These are phyloP conservation scores for Hypsizygus marmoreus DNA, from an alignment of 768 basidiomycete genomes.

Conservation along the genomic window DNA sequence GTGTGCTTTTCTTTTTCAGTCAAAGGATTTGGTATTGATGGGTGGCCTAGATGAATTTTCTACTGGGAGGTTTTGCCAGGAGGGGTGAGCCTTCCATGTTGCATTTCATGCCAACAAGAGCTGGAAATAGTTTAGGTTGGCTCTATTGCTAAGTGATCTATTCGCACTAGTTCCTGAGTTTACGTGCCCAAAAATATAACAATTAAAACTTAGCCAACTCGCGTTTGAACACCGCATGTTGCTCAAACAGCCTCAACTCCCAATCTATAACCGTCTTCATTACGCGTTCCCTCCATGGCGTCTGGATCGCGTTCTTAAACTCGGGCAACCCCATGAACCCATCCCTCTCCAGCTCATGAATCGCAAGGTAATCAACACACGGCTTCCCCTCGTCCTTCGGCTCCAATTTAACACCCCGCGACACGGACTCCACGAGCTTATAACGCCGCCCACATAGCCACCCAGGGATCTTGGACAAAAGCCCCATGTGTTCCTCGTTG, in stretches of 20 bases:
- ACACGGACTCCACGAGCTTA: constrained; percentile 17
- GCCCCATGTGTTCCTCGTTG: constrained; percentile 28
- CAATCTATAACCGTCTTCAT: constrained; percentile 2
- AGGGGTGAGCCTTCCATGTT: no score
- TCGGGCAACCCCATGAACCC: constrained; percentile 13
- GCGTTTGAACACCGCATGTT: constrained; percentile 6
- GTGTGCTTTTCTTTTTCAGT: no score
- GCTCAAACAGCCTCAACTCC: constrained; percentile 13
- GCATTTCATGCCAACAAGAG: no score
- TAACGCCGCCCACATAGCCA: constrained; percentile 29
- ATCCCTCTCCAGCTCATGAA: constrained; percentile 13
- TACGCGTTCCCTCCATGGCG: constrained; percentile 11
- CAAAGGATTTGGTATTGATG: no score
- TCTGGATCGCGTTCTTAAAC: constrained; percentile 13
- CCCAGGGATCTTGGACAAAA: constrained; percentile 26
- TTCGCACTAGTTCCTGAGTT: no score
- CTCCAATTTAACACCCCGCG: constrained; percentile 10
- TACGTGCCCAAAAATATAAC: not conserved
- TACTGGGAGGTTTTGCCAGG: no score
- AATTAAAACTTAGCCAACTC: no score
- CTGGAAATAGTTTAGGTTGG: no score
- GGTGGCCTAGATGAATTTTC: no score
- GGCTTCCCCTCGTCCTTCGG: constrained; percentile 7
- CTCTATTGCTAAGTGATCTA: no score
- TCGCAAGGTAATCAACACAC: constrained; percentile 10